A percentile compares a stretch with the other conserved stretches of the same genome.
Conservation (phyloP, 176 grass and related monocot species). For the Eremochloa ophiuroides region DNA sequence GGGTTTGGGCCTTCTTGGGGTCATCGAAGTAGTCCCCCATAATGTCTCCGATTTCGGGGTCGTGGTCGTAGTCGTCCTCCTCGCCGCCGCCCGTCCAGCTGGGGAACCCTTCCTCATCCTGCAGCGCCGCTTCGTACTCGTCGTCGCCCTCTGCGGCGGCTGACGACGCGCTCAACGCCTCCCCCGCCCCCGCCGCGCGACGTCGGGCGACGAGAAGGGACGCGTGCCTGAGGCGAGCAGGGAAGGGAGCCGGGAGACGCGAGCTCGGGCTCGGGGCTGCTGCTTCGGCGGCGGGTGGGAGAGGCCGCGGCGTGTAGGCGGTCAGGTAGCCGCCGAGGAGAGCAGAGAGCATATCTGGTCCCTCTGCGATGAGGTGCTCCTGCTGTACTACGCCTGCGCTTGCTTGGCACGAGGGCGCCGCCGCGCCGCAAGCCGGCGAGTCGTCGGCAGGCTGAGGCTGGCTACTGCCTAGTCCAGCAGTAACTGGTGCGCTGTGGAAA, state of each 20-base stretch:
- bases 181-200: background rate
- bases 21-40: conserved; percentile 77
- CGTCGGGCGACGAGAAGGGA: background rate
- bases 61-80: conserved; percentile 69
- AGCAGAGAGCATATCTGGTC: conserved; percentile 12
- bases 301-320: no score
- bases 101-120: no score
- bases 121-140: conserved; percentile 22
- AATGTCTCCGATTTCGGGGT: conserved; percentile 81
- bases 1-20: conserved; percentile 76
- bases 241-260: background rate
- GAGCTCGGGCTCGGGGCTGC: background rate
- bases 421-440: no score
- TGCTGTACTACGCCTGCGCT: no score
- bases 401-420: no score
- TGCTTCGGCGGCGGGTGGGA: background rate
- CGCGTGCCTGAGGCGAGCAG: background rate
- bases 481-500: no score
- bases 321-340: conserved; percentile 18
- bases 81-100: no score
- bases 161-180: background rate
- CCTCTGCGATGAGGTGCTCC: background rate
- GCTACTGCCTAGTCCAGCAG: no score
- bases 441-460: no score
- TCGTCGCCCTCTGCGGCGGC: conserved; percentile 1